Base-by-base conservation (phyloP, 192 early-diverging fungal genomes). In the Spizellomyces sp. region DNA sequence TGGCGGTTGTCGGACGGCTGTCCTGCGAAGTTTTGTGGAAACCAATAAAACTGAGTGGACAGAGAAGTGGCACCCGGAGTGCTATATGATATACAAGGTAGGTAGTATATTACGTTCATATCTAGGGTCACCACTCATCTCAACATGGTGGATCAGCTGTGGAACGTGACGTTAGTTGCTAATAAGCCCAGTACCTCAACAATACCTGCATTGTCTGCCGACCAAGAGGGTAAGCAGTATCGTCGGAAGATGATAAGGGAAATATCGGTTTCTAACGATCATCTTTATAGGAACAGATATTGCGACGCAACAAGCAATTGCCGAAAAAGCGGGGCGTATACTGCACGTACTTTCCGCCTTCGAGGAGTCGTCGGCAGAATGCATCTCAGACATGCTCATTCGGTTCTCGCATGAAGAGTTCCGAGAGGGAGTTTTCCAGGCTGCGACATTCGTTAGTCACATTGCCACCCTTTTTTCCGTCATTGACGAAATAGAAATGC, bases 11-110 rank as follows among this genome's bases (percentile, higher is more conserved):
- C 83, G 93, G 70, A 94, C 91, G 58, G 92, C 94, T 17, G 96
- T 99, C 66, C 80, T 99, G 73, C 93, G 95, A 79, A 94, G 95
- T 74, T 99, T 95, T 87, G 87, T 99, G 52, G 95, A 99, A 77
- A 94, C 96, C 73, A 92, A 86, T 67, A 83, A 86, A 56, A 78
- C 87, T 48, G 82, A 77, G 44, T 62, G 82, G 17, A 82, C 86
- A 42, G 93, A 96, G 74, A 94, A 95, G 75, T 99, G 98, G 98
- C 98, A 99, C 77, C 96, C 96, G 6, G 94, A 96, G 75, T 99
- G 98, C 78, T 99, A 99, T 81, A 98, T 98, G 98, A 98, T 99
- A 58, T 94, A 95, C 82, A 96, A 98, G 88, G 91, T 93, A 79
- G 45, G 82, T 6, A 2, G 15, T 7, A 15, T 58, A 10, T 50